phyloP scores from a whole-genome alignment of 352 stramenopile genomes.

The Pythium sukuiense region DNA sequence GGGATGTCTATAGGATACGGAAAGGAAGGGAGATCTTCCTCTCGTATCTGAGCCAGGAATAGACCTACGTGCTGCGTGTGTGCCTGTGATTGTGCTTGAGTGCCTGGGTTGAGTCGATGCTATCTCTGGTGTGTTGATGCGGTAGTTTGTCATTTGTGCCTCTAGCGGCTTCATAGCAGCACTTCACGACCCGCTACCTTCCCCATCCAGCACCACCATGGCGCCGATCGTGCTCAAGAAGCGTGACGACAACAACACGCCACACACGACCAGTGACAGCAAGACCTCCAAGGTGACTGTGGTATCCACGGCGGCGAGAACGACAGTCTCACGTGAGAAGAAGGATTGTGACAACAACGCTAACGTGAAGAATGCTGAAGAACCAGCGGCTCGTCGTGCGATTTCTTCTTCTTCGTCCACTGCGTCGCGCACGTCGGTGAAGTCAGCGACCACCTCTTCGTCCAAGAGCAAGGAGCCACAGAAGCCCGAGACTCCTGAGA shows the following conservation, averaged over 20 bases:
- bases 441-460: not conserved
- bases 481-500: conserved; percentile 22
- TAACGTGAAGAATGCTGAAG: conserved; percentile 12
- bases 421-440: conserved; percentile 10
- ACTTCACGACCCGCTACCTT: not conserved
- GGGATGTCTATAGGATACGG: not conserved
- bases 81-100: not conserved
- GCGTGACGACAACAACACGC: conserved; percentile 24
- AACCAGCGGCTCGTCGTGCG: conserved; percentile 10
- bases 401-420: conserved; percentile 22
- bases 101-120: not conserved
- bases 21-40: not conserved
- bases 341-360: conserved; percentile 21
- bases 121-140: not conserved
- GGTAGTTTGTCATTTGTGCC: not conserved
- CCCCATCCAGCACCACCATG: conserved; percentile 11
- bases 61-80: not conserved
- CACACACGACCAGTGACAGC: not conserved
- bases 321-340: conserved; percentile 10
- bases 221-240: conserved; percentile 32
- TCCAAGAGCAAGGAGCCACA: conserved; percentile 18
- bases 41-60: not conserved
- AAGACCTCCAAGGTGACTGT: not conserved
- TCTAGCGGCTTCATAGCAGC: not conserved
- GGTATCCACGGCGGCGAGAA: not conserved